phyloP scores from a whole-genome alignment of 495 filamentous ascomycete species.

The Thozetella sp. region DNA sequence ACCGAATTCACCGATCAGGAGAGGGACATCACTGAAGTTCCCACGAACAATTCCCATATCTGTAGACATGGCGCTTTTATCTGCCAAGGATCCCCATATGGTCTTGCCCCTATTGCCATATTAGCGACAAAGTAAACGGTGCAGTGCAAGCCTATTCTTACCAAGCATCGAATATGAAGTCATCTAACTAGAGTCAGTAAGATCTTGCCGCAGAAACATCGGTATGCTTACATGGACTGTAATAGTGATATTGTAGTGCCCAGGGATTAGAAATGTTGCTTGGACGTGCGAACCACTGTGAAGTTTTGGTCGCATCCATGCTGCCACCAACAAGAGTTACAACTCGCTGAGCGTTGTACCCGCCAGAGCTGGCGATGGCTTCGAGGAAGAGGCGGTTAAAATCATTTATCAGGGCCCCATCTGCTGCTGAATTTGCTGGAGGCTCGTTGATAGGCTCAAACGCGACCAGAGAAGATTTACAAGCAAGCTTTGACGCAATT shows the following conservation, averaged over 20 bases:
- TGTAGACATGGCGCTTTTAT: slow-evolving; percentile 49
- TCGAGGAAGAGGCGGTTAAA: slow-evolving; percentile 60
- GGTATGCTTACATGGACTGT: slow-evolving; percentile 49
- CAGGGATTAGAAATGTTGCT: slow-evolving; percentile 56
- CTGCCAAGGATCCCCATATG: slow-evolving; percentile 57
- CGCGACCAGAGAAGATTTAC: slow-evolving; percentile 55
- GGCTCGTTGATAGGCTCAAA: slow-evolving; percentile 67
- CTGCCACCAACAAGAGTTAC: slow-evolving; percentile 57
- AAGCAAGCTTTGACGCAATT: slow-evolving; percentile 56
- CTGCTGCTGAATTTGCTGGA: slow-evolving; percentile 48
- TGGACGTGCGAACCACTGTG: slow-evolving; percentile 53
- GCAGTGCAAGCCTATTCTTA: slow-evolving; percentile 4
- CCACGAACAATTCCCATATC: slow-evolving; percentile 52
- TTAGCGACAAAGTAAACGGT: not conserved
- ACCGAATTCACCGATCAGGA: slow-evolving; percentile 63
- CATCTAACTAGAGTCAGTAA: slow-evolving; percentile 28
- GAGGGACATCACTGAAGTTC: slow-evolving; percentile 56
- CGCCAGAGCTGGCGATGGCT: slow-evolving; percentile 55
- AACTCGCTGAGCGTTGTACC: slow-evolving; percentile 56
- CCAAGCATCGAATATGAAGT: slow-evolving; percentile 54
- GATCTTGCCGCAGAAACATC: slow-evolving; percentile 22
- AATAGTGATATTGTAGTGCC: slow-evolving; percentile 67
- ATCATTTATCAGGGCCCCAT: slow-evolving; percentile 54
- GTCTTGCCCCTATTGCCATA: slow-evolving; percentile 48
- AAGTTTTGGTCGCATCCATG: slow-evolving; percentile 54